A percentile compares a stretch with the other conserved stretches of the same genome.
These are phyloP conservation scores for Pythium oligandrum DNA, from an alignment of 352 stramenopile genomes.

Conservation along the genomic window DNA sequence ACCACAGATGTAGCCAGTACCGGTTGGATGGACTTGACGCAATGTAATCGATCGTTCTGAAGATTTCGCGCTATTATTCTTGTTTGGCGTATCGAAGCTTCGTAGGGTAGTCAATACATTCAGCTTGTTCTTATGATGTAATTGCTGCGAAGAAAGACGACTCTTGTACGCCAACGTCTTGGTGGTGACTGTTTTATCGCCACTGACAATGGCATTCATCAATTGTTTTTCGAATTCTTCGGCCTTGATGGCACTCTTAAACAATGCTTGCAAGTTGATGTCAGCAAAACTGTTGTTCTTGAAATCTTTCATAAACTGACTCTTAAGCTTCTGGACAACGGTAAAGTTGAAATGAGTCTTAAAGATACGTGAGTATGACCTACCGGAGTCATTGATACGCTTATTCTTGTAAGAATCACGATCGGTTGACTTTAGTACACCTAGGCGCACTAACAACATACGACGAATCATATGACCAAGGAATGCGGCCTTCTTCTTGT, in stretches of 20 bases:
- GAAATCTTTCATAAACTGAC: slow-evolving; percentile 17
- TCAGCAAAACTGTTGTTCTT: slow-evolving; percentile 14
- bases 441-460: slow-evolving; percentile 9
- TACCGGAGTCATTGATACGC: slow-evolving; percentile 12
- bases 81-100: slow-evolving; percentile 10
- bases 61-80: slow-evolving; percentile 12
- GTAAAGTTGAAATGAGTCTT: slow-evolving; percentile 16
- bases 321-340: slow-evolving; percentile 8
- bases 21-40: slow-evolving; percentile 10
- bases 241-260: slow-evolving; percentile 13
- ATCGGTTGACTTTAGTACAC: slow-evolving; percentile 8
- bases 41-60: slow-evolving; percentile 8
- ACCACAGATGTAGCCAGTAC: slow-evolving; percentile 12
- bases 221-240: slow-evolving; percentile 13
- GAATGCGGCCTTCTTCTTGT: slow-evolving; percentile 11
- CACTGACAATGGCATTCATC: slow-evolving; percentile 13
- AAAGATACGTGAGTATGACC: slow-evolving; percentile 11
- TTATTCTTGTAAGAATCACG: slow-evolving; percentile 15
- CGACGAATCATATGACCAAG: slow-evolving; percentile 11
- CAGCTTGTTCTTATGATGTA: slow-evolving; percentile 15
- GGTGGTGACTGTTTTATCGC: slow-evolving; percentile 10
- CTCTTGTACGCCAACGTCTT: slow-evolving; percentile 15
- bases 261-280: slow-evolving; percentile 9
- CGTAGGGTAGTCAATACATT: slow-evolving; percentile 9
- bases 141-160: slow-evolving; percentile 10